Conservation (phyloP, 176 grass and related monocot genomes). For the Puccinellia tenuiflora region DNA sequence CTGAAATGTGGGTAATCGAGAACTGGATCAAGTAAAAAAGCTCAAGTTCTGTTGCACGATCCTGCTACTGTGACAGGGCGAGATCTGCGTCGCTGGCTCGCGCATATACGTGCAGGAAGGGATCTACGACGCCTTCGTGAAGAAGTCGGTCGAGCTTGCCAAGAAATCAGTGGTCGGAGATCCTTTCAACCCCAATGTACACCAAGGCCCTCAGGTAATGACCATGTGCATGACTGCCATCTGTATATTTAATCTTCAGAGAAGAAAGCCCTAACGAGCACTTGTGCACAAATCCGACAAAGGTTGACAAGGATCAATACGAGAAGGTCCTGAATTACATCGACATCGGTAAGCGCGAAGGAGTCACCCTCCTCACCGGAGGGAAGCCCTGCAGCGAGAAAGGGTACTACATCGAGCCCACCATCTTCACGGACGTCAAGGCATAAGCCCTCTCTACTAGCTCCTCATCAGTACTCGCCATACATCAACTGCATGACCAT, state of each 20-base stretch:
- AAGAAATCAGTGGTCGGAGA: conserved; percentile 72
- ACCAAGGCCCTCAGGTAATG: conserved; percentile 75
- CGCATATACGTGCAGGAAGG: conserved; percentile 93
- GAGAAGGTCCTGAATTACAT: conserved; percentile 86
- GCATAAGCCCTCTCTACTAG: conserved; percentile 21
- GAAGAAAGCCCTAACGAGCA: neutral
- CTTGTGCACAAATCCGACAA: neutral
- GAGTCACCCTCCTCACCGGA: conserved; percentile 74
- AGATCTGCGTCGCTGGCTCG: conserved; percentile 66
- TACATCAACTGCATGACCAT: neutral
- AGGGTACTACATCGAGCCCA: conserved; percentile 86
- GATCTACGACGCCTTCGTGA: conserved; percentile 81
- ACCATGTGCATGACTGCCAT: neutral
- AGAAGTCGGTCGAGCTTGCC: conserved; percentile 46
- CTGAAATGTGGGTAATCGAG: neutral
- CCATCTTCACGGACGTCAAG: conserved; percentile 88
- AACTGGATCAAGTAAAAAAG: neutral
- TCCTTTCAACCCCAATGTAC: conserved; percentile 61
- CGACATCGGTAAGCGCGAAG: conserved; percentile 51
- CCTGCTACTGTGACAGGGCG: conserved; percentile 41
- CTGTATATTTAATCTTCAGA: no score
- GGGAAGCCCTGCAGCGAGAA: conserved; percentile 60
- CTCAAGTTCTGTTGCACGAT: neutral
- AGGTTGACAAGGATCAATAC: conserved; percentile 78
- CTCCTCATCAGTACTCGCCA: neutral